phyloP scores from a whole-genome alignment of 164 flowering plant genomes.

The Umbellularia californica region DNA sequence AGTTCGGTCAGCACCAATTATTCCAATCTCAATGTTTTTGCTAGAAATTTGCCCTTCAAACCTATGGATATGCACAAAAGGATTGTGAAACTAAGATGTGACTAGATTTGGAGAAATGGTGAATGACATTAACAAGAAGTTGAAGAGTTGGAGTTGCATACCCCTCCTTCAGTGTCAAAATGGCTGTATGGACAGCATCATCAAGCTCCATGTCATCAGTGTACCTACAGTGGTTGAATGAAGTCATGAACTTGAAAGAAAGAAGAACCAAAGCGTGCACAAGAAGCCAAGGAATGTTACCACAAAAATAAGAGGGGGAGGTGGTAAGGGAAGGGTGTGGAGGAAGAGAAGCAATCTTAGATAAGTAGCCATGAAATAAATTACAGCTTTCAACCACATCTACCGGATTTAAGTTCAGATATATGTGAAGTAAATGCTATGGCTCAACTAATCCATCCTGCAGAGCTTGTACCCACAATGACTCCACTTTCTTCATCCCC shows the following conservation, averaged over 20 bases:
- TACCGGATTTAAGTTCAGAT: background rate
- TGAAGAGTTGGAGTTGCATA: constrained; percentile 15
- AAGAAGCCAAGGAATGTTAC: background rate
- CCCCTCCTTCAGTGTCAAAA: constrained; percentile 97
- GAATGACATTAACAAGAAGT: constrained; percentile 1
- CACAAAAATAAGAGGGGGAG: background rate
- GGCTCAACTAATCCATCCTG: background rate
- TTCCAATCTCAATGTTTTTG: constrained; percentile 94
- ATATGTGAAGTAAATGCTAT: background rate
- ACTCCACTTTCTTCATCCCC: background rate
- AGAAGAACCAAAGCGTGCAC: background rate
- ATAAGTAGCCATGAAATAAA: background rate
- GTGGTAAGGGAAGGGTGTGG: background rate
- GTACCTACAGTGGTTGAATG: constrained; percentile 39
- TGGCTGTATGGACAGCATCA: constrained; percentile 98
- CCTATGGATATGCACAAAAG: constrained; percentile 32
- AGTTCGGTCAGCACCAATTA: constrained; percentile 65
- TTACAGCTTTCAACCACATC: background rate
- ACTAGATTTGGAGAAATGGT: background rate
- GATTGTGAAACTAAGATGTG: background rate
- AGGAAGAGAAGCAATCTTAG: background rate
- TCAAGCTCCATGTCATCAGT: constrained; percentile 99
- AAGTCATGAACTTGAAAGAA: background rate
- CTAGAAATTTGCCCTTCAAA: constrained; percentile 97
- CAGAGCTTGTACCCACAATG: background rate